Evolutionary conservation across 306 rosid genomes (phyloP), one percentile per base, ranked within the genome.

Genomic region (Psophocarpus tetragonolobus): DNA sequence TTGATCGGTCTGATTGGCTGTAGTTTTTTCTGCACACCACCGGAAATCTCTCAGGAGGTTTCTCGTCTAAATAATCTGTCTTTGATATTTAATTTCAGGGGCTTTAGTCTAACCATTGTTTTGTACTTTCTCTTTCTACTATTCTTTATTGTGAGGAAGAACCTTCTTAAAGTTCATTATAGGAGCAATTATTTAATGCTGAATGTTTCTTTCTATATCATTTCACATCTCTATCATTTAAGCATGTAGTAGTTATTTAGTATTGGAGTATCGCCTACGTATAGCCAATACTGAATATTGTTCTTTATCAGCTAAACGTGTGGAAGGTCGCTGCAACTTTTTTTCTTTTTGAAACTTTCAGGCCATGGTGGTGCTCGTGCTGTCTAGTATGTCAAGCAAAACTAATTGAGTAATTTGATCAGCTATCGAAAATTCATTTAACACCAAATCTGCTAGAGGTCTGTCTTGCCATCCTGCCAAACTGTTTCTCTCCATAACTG

Each of bases 361-460:
- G 99, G 99, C 77, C 99, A 95, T 74, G 99, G 99, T 5, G 99
- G 99, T 80, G 97, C 96, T 20, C 93, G 96, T 38, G 99, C 99
- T 73, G 99, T 97, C 3, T 97, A 95, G 77, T 95, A 95, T 82
- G 99, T 95, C 78, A 95, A 95, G 86, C 97, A 95, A 79, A 91
- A 95, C 82, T 90, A 92, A 73, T 95, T 95, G 64, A 95, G 97
- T 77, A 95, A 95, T 86, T 85, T 95, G 91, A 90, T 95, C 89
- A 89, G 67, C 0, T 97, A 95, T 77, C 98, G 97, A 26, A 92
- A 92, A 78, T 95, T 95, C 68, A 95, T 95, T 77, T 90, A 97
- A 95, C 78, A 95, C 98, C 68, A 92, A 91, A 87, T 89, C 96
- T 58, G 98, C 98, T 20, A 92, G 92, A 81, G 95, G 98, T 95